phyloP scores from a whole-genome alignment of 768 basidiomycete genomes.

The Dioszegia aurantiaca region DNA sequence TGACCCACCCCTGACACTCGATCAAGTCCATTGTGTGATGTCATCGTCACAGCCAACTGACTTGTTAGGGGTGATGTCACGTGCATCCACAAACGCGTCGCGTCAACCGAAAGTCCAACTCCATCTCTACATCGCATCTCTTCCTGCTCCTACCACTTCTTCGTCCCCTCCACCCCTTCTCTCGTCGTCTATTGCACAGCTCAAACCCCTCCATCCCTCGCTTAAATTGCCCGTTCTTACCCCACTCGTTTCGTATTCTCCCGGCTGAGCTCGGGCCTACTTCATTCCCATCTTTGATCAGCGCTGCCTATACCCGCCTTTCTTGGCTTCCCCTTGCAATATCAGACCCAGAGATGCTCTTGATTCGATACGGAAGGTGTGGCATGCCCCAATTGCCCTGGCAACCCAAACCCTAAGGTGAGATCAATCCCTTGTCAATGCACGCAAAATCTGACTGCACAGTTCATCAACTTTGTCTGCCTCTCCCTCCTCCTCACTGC shows the following conservation, averaged over 20 bases:
- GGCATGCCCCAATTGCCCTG: conserved; percentile 6
- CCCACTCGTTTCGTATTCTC: conserved; percentile 1
- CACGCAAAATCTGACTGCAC: background rate
- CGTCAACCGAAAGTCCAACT: conserved; percentile 10
- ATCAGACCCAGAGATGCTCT: conserved; percentile 15
- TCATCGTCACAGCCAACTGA: background rate
- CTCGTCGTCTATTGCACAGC: background rate
- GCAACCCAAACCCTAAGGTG: conserved; percentile 20
- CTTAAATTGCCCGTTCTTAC: background rate
- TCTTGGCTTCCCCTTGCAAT: conserved; percentile 4
- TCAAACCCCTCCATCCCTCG: background rate
- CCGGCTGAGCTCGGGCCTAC: background rate
- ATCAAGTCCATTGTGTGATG: background rate
- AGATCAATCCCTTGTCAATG: background rate
- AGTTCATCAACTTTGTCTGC: conserved; percentile 8
- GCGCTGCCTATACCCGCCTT: conserved; percentile 4
- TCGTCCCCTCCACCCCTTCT: background rate
- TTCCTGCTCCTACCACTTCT: background rate
- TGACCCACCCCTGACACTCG: background rate
- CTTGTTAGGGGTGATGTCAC: background rate
- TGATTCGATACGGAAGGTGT: background rate
- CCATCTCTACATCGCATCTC: background rate
- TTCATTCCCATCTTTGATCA: background rate
- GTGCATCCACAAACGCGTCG: background rate
- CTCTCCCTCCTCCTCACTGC: conserved; percentile 8